Base-by-base conservation (phyloP, 2,329 filamentous ascomycete genomes). In the Pseudogymnoascus sp. region DNA sequence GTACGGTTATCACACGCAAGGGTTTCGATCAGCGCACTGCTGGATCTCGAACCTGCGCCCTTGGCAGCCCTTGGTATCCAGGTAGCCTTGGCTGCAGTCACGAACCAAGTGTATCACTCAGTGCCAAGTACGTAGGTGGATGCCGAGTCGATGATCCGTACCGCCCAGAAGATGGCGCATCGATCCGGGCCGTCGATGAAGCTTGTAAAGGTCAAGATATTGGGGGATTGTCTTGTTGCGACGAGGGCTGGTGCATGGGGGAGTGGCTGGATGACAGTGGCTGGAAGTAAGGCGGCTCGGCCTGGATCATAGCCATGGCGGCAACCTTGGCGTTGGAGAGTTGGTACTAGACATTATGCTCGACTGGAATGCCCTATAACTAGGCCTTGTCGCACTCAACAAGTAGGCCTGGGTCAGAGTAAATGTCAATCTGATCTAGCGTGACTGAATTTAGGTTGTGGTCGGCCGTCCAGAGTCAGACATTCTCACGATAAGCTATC, bases 211-310 rank as follows among this genome's bases (percentile, higher is more conserved):
- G 29, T 26, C 10, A 59, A 59, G 37, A 63, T 62, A 8, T 49
- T 41, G 6, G 37, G 23, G 31, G 59, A 64, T 14, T 12, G 12
- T 8, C 23, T 19, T 1, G 61, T 21, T 12, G 45, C 38, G 52
- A 63, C 64, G 6, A 59, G 62, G 35, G 31, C 37, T 10, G 64
- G 60, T 6, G 63, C 4, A 65, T 66, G 11, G 23, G 26, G 26
- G 26, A 29, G 4, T 29, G 26, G 26, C 26, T 66, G 26, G 26
- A 5, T 66, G 26, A 1, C 1, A 29, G 6, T 29, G 26, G 26
- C 26, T 80, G 78, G 69, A 74, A 78, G 74, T 80, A 80, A 14
- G 78, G 78, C 4, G 80, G 81, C 68, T 81, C 78, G 66, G 79
- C 71, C 59, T 63, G n/a, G 69, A 72, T 63, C 26, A 60, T 55